Conservation (phyloP, 352 stramenopile genomes). For the Phytophthora brassicae region DNA sequence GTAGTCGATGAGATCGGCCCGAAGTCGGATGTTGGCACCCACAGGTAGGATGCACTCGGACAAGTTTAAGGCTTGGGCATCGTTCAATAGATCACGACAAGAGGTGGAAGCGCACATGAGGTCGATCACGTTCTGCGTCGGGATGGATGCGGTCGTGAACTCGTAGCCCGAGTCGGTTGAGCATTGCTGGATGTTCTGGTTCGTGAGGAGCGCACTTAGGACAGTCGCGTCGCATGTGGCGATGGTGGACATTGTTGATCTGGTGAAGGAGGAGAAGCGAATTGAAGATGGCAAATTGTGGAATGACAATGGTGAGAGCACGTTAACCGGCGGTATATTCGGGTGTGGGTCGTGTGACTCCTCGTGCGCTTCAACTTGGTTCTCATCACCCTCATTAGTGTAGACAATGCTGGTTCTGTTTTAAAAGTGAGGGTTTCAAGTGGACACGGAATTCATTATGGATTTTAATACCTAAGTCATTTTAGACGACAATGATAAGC, state of each 20-base stretch:
- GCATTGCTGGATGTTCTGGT: conserved; percentile 34
- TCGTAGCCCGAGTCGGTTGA: conserved; percentile 34
- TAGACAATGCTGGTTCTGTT: too few relatives aligned
- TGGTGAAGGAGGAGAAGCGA: conserved; percentile 6
- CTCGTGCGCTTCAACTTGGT: too few relatives aligned
- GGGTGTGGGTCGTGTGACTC: too few relatives aligned
- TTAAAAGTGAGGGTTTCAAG: too few relatives aligned
- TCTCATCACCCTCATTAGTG: too few relatives aligned
- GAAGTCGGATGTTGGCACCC: conserved; percentile 33
- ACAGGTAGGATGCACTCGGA: conserved; percentile 40
- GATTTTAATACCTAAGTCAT: too few relatives aligned
- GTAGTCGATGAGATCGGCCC: conserved; percentile 39
- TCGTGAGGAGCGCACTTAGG: conserved; percentile 22
- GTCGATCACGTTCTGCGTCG: conserved; percentile 26
- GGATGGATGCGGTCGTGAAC: conserved; percentile 30
- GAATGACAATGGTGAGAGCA: conserved; percentile 20
- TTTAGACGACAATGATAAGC: too few relatives aligned
- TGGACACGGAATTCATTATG: too few relatives aligned
- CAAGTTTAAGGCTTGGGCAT: conserved; percentile 23
- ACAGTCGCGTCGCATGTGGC: conserved; percentile 15
- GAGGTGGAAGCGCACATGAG: conserved; percentile 32
- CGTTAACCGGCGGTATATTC: too few relatives aligned
- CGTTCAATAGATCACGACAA: conserved; percentile 23
- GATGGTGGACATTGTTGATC: conserved; percentile 18
- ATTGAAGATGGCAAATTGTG: conserved; percentile 32